A percentile compares a stretch with the other conserved stretches of the same genome.
Evolutionary conservation across 140 eudicot genomes (phyloP).

Genomic region (Bidens hawaiensis): DNA sequence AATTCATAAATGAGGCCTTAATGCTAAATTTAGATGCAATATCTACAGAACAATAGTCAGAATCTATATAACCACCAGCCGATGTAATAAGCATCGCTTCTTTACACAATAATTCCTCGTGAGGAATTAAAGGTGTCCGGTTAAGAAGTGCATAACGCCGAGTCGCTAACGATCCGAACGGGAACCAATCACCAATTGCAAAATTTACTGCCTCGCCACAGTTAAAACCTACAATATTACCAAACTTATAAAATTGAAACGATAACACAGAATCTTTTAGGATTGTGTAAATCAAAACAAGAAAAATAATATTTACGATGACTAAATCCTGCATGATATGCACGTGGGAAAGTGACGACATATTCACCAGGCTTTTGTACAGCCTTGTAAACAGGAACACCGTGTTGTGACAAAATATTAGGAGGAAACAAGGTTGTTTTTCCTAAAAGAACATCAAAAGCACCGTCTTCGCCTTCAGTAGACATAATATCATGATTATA

Average conservation of each 20-base stretch:
- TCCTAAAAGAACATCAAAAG: constrained; percentile 93
- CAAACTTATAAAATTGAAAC: not conserved
- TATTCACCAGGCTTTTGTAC: constrained; percentile 98
- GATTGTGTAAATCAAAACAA: constrained; percentile 9
- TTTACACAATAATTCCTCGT: constrained; percentile 91
- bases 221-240: constrained; percentile 59
- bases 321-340: constrained; percentile 98
- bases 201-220: constrained; percentile 99
- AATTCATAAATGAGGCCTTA: constrained; percentile 71
- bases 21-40: constrained; percentile 41
- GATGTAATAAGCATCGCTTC: constrained; percentile 75
- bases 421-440: constrained; percentile 98
- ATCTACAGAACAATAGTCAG: constrained; percentile 38
- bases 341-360: constrained; percentile 88
- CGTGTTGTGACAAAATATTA: constrained; percentile 60
- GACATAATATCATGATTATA: constrained; percentile 68
- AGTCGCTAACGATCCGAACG: constrained; percentile 73
- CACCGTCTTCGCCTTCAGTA: constrained; percentile 91
- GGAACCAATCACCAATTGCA: constrained; percentile 96
- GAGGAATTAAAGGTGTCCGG: constrained; percentile 86
- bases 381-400: constrained; percentile 90
- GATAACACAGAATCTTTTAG: not conserved
- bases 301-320: constrained; percentile 60
- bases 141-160: constrained; percentile 85
- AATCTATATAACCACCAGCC: constrained; percentile 33